These are phyloP conservation scores for Xerocomellus dryophilus DNA, from an alignment of 768 basidiomycete genomes.

Conservation along the genomic window DNA sequence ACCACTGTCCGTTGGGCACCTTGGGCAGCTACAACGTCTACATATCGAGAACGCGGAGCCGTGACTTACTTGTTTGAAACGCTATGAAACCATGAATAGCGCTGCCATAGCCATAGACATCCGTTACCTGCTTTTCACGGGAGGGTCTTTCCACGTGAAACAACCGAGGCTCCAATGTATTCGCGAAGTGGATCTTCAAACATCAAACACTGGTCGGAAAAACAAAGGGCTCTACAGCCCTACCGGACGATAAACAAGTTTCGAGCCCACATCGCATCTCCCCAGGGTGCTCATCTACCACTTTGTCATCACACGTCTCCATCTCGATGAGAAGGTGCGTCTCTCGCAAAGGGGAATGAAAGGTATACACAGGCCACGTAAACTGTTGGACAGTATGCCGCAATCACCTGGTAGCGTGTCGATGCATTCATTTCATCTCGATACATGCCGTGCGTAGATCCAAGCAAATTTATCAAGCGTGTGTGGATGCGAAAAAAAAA, in stretches of 20 bases:
- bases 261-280: slow-evolving; percentile 7
- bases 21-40: neutral
- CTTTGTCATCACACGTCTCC: neutral
- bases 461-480: slow-evolving; percentile 14
- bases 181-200: neutral
- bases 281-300: neutral
- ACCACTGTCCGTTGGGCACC: neutral
- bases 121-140: neutral
- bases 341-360: neutral
- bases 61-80: too few relatives aligned
- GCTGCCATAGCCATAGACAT: too few relatives aligned
- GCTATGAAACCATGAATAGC: too few relatives aligned
- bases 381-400: neutral
- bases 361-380: neutral
- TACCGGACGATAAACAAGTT: neutral
- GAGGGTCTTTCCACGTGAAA: too few relatives aligned
- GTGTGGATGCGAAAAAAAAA: neutral
- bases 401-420: slow-evolving; percentile 3
- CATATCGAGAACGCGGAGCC: too few relatives aligned
- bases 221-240: too few relatives aligned
- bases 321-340: too few relatives aligned
- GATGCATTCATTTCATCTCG: slow-evolving; percentile 5
- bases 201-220: neutral
- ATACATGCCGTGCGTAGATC: slow-evolving; percentile 22
- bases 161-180: neutral